phyloP scores from a whole-genome alignment of 78 protist genomes.

The Bigelowiella natans region DNA sequence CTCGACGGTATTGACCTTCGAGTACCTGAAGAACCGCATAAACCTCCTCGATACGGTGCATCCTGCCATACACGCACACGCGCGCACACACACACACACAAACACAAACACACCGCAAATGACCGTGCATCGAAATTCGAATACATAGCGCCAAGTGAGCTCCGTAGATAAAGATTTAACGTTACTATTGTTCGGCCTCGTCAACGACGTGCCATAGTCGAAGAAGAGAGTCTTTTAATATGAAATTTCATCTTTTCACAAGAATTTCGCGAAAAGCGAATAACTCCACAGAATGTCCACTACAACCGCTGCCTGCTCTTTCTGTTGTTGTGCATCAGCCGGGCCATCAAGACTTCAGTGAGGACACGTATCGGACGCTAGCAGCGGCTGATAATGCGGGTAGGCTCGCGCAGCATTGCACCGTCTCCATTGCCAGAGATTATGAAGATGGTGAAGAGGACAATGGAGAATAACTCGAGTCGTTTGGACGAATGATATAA shows the following conservation, averaged over 20 bases:
- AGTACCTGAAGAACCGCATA: not conserved
- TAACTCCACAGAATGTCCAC: not conserved
- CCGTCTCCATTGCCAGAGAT: too few species aligned
- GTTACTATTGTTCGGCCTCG: too few species aligned
- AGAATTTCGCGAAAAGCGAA: not conserved
- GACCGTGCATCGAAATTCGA: not conserved
- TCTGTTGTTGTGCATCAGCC: not conserved
- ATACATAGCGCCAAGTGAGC: too few species aligned
- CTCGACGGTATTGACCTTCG: constrained; percentile 26
- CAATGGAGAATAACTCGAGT: too few species aligned
- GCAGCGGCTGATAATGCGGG: constrained; percentile 43
- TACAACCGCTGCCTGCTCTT: not conserved
- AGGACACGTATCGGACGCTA: constrained; percentile 42
- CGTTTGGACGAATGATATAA: too few species aligned
- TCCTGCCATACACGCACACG: not conserved
- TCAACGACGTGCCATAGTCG: too few species aligned
- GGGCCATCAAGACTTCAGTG: constrained; percentile 38
- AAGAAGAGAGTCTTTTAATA: too few species aligned
- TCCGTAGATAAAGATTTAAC: too few species aligned
- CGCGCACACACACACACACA: not conserved
- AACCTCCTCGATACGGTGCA: constrained; percentile 8
- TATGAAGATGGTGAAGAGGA: too few species aligned
- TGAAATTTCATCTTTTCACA: too few species aligned
- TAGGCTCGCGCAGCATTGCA: too few species aligned
- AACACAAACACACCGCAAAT: not conserved